phyloP scores from a whole-genome alignment of 2,329 filamentous ascomycete species.

The Talaromyces islandicus region DNA sequence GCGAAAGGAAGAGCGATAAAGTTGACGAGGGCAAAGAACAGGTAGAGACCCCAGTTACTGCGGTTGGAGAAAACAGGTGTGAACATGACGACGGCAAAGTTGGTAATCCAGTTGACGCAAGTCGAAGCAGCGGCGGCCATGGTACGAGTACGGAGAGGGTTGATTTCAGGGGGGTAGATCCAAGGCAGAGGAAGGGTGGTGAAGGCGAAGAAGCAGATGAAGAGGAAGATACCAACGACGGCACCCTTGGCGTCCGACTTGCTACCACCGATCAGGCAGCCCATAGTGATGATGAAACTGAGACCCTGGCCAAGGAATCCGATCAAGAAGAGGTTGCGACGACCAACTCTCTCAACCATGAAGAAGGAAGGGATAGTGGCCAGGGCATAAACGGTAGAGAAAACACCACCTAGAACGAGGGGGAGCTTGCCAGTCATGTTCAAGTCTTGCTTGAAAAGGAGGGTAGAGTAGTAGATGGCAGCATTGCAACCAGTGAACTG shows the following conservation, averaged over 20 bases:
- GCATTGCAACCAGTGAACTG: constrained; percentile 48
- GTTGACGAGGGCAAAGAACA: constrained; percentile 25
- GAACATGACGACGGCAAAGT: constrained; percentile 36
- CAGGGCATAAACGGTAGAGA: constrained; percentile 43
- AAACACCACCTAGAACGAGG: constrained; percentile 47
- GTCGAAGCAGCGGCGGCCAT: constrained; percentile 48
- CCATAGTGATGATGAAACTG: constrained; percentile 18
- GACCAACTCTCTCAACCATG: constrained; percentile 41
- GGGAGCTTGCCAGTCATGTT: constrained; percentile 37
- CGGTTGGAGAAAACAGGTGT: constrained; percentile 24
- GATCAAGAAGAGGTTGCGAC: constrained; percentile 21
- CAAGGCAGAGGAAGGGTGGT: constrained; percentile 58
- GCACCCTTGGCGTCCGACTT: constrained; percentile 16
- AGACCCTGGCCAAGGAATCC: constrained; percentile 22
- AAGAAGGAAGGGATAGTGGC: constrained; percentile 43
- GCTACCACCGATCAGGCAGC: constrained; percentile 16
- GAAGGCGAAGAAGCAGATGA: constrained; percentile 60
- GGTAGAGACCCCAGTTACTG: constrained; percentile 26
- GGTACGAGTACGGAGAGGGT: constrained; percentile 47
- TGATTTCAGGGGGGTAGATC: constrained; percentile 43
- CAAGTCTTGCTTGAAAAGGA: constrained; percentile 46
- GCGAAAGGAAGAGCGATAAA: constrained; percentile 19
- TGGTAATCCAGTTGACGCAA: constrained; percentile 46
- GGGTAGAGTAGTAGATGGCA: constrained; percentile 45
- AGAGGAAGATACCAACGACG: constrained; percentile 50